These are phyloP conservation scores for Alternaria ethzedia DNA, from an alignment of 2,329 filamentous ascomycete species.

Conservation along the genomic window DNA sequence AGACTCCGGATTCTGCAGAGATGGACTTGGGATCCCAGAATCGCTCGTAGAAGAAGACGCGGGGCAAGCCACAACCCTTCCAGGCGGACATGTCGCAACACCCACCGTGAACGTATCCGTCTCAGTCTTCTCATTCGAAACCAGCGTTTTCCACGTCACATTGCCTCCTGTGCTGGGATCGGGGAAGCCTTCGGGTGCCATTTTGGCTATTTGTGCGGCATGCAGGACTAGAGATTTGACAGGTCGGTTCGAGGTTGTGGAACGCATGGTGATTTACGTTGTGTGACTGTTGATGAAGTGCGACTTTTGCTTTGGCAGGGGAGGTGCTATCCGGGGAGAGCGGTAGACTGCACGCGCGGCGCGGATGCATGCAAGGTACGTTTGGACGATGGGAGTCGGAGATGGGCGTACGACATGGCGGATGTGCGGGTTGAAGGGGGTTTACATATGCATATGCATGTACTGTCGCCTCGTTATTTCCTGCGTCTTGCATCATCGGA, in stretches of 20 bases:
- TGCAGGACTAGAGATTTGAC: neutral
- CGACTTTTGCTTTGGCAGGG: neutral
- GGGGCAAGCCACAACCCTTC: neutral
- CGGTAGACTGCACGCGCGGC: neutral
- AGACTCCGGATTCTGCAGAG: slow-evolving; percentile 8
- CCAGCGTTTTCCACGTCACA: slow-evolving; percentile 51
- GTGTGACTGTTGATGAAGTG: neutral
- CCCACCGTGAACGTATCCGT: slow-evolving; percentile 49
- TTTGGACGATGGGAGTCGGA: neutral
- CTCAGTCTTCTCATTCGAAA: slow-evolving; percentile 44
- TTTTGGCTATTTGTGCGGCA: neutral
- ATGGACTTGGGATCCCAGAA: neutral
- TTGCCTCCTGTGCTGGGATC: slow-evolving; percentile 18
- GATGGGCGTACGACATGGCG: neutral
- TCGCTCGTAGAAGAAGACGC: neutral
- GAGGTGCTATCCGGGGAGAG: neutral
- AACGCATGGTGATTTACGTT: neutral
- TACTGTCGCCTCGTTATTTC: neutral
- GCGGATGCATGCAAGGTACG: neutral
- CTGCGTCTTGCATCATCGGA: neutral
- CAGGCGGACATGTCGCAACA: slow-evolving; percentile 40
- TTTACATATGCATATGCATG: neutral
- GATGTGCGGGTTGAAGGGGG: neutral
- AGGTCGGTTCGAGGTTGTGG: neutral
- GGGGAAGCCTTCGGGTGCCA: slow-evolving; percentile 15